These are phyloP conservation scores for Starmerella apis DNA, from an alignment of 805 yeast species.

Conservation along the genomic window DNA sequence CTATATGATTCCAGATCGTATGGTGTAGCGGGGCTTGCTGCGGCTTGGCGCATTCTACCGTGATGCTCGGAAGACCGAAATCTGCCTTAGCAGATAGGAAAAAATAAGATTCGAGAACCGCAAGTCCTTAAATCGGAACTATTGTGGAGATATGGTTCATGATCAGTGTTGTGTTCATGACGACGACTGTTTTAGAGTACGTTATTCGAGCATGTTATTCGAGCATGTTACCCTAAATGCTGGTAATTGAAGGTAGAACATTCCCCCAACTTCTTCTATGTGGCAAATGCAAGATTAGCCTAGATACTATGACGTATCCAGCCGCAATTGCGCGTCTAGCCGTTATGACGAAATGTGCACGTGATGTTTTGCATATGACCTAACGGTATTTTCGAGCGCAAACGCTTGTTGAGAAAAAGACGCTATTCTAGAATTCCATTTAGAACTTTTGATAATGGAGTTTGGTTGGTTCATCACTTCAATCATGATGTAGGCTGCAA, in stretches of 20 bases:
- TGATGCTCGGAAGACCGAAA: neutral
- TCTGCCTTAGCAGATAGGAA: neutral
- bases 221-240: neutral
- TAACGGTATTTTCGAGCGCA: neutral
- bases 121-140: no score
- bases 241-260: no score
- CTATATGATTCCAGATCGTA: neutral
- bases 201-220: neutral
- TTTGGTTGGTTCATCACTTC: neutral
- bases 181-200: neutral
- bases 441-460: no score
- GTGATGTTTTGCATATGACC: neutral
- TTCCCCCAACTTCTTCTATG: neutral
- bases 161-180: no score
- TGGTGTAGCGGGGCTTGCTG: neutral
- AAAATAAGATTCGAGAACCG: no score
- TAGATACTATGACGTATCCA: neutral
- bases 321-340: neutral
- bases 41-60: neutral
- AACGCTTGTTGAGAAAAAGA: neutral
- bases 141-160: no score
- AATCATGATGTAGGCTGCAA: no score
- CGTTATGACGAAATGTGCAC: neutral
- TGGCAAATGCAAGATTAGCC: conserved; percentile 7
- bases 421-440: neutral